Evolutionary conservation across 225 moss, liverwort and hornwort species (phyloP).

Genomic region (Thuidium tamariscinum): DNA sequence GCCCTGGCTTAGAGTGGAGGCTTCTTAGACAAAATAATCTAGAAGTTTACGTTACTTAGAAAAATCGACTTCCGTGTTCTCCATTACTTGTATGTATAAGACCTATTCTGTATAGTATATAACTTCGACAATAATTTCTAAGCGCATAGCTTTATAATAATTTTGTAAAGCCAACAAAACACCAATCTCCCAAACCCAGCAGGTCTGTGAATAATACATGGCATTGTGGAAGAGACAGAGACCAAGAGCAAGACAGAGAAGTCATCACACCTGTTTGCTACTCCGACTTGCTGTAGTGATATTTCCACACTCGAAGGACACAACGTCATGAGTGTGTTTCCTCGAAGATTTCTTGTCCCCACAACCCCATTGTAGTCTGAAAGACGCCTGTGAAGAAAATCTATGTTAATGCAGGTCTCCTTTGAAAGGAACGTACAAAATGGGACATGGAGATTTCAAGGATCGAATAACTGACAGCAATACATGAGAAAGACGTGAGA

Average conservation of each 20-base stretch:
- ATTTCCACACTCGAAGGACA: constrained; percentile 53
- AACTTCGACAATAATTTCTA: no score
- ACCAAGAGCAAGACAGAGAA: constrained; percentile 2
- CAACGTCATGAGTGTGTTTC: constrained; percentile 45
- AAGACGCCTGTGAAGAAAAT: constrained; percentile 30
- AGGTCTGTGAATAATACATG: neutral
- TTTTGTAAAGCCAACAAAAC: neutral
- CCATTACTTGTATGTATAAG: no score
- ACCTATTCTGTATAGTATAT: no score
- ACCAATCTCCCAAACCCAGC: neutral
- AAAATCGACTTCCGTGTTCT: neutral
- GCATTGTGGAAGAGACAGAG: neutral
- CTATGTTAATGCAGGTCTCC: neutral
- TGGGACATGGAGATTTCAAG: neutral
- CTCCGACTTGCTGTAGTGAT: constrained; percentile 49
- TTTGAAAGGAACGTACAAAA: neutral
- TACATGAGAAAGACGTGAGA: neutral
- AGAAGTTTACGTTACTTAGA: neutral
- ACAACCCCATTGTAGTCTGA: constrained; percentile 42
- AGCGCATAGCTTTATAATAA: no score
- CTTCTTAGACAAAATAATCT: neutral
- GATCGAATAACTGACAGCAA: neutral
- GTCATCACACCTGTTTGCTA: constrained; percentile 40
- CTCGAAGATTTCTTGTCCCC: constrained; percentile 18
- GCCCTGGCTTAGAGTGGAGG: neutral